These are phyloP conservation scores for Phytophthora podocarpi DNA, from an alignment of 352 stramenopile species.

Conservation along the genomic window DNA sequence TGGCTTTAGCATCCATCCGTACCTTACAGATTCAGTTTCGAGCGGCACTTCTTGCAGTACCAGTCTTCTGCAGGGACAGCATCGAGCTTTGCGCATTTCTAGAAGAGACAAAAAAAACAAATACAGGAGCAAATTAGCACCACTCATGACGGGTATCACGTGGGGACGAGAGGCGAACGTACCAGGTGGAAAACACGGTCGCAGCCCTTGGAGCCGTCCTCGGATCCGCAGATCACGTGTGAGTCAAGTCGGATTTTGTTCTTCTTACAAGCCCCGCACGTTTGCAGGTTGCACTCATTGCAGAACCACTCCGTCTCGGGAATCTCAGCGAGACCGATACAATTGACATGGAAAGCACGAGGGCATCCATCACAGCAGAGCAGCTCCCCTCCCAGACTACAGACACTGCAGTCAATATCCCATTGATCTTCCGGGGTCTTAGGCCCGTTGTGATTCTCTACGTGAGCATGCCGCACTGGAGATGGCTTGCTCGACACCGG, in stretches of 20 bases:
- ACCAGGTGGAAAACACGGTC: slow-evolving; percentile 91
- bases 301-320: slow-evolving; percentile 89
- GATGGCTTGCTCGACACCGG: slow-evolving; percentile 25
- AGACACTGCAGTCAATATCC: slow-evolving; percentile 91
- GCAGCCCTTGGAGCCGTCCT: slow-evolving; percentile 87
- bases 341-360: slow-evolving; percentile 91
- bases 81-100: slow-evolving; percentile 88
- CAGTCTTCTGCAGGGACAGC: slow-evolving; percentile 86
- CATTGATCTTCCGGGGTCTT: slow-evolving; percentile 76
- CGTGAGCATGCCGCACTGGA: slow-evolving; percentile 24
- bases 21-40: slow-evolving; percentile 44
- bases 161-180: slow-evolving; percentile 2
- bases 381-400: slow-evolving; percentile 80
- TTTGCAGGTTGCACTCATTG: slow-evolving; percentile 85
- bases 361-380: slow-evolving; percentile 93
- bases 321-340: slow-evolving; percentile 69
- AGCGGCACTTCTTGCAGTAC: slow-evolving; percentile 85
- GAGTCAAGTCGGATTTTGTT: slow-evolving; percentile 90
- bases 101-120: slow-evolving; percentile 14
- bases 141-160: not conserved
- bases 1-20: slow-evolving; percentile 14
- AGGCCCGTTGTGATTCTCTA: slow-evolving; percentile 28
- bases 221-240: slow-evolving; percentile 90
- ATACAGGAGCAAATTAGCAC: slow-evolving; percentile 6
- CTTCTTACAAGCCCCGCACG: slow-evolving; percentile 82